Evolutionary conservation across 2,329 filamentous ascomycete genomes (phyloP), one percentile per base, ranked within the genome.

Genomic region (Pestalotiopsis sp.): DNA sequence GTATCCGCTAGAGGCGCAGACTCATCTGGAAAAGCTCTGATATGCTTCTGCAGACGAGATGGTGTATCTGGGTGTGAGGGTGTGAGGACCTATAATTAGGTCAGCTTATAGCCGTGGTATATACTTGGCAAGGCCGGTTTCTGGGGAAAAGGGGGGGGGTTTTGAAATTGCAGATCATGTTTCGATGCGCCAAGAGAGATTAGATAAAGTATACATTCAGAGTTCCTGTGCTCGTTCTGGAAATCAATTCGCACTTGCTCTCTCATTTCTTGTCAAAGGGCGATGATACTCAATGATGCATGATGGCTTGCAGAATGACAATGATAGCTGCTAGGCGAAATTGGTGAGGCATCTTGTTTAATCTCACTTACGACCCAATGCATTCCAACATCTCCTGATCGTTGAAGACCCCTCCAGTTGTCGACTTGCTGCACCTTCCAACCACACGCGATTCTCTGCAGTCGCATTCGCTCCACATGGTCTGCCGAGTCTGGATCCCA

Each of bases 391-490:
- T 69, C 66, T 52, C 69, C 75, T 12, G 64, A 65, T 5, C 67
- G 41, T 38, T 77, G 75, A 9, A 59, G 68, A 1, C 71, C 66
- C 11, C 66, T 69, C 75, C 76, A 78, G 2, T 20, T 13, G 3
- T 67, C 69, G 0, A 76, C 72, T 4, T 61, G n/a, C 7, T 73
- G 69, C 0, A 57, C 39, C 23, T 73, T 69, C 75, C 76, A 78
- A 7, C 75, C 74, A 66, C 76, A 78, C 9, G 67, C 70, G 12
- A 70, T 64, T 4, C 76, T 70, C 67, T 78, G 75, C 52, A 72
- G 65, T 9, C 72, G 59, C 67, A 78, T 63, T 2, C 75, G 63
- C 12, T 73, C 45, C 6, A 74, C 49, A 57, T 78, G 76, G 2
- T 70, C 69, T 0, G 57, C 20, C 1, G 75, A 75, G 7, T 75